Evolutionary conservation across 2,329 filamentous ascomycete genomes (phyloP), one percentile per base, ranked within the genome.

Genomic region (Cyphellophora attinorum): DNA sequence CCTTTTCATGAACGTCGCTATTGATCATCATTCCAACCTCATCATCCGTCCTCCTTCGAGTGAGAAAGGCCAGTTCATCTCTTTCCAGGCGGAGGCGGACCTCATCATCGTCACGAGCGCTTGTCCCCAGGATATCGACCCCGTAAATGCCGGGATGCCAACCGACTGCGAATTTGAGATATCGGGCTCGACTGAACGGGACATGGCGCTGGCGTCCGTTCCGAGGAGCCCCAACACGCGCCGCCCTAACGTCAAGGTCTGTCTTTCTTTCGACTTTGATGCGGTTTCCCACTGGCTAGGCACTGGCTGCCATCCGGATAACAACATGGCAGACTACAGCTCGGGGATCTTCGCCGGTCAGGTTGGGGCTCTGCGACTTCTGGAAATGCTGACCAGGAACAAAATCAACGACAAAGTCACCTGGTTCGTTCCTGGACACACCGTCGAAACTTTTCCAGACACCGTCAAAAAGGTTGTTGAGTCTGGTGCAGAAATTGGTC

Each of bases 251-350:
- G 51, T 56, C 25, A 48, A 51, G 29, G 39, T 55, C 11, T 49
- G 49, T n/a, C 38, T 55, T 13, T 57, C 49, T 5, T 49, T 62
- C 18, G 69, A 74, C 48, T 72, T 74, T 43, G 70, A 74, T 39
- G 69, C 69, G 11, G 57, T 73, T 4, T 67, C 65, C 2, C 64
- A 64, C 34, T 72, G 63, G 62, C 56, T 72, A 2, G 70, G 70
- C n/a, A 71, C 68, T 3, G 65, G 66, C 11, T 40, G 34, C 19
- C 57, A 67, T 37, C 59, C 61, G 1, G 60, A 65, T 43, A 70
- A 70, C 48, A 68, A 60, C 38, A 59, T 67, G 29, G 57, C 64
- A 15, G 66, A 71, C 51, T 68, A 67, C 50, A 61, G 54, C 31
- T 54, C 62, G 4, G 70, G 69, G 29, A 63, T 69, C 49, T 70